Conservation (phyloP, 2,329 filamentous ascomycete genomes). For the Sporothrix phasma region DNA sequence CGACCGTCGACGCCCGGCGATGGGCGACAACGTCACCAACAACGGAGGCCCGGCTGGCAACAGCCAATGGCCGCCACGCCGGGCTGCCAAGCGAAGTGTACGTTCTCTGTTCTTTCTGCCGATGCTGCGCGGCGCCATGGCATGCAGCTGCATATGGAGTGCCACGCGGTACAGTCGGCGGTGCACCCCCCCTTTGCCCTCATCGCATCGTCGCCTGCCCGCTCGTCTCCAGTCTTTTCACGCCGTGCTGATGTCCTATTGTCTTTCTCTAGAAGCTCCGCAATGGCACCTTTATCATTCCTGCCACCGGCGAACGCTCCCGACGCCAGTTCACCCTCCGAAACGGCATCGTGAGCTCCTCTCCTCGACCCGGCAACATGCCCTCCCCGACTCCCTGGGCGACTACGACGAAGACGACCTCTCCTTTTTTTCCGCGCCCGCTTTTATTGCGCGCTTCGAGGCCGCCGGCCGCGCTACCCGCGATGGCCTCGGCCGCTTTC, state of each 20-base stretch:
- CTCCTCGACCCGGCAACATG: constrained; percentile 19
- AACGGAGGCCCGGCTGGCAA: constrained; percentile 12
- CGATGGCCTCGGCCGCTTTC: constrained; percentile 27
- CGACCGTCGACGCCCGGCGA: constrained; percentile 12
- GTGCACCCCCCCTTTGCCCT: background rate
- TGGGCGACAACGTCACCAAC: constrained; percentile 25
- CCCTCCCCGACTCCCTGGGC: background rate
- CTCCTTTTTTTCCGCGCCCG: constrained; percentile 28
- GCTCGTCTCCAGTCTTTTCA: background rate
- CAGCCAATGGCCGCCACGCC: constrained; percentile 33
- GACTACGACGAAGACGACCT: constrained; percentile 20
- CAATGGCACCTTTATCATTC: constrained; percentile 79
- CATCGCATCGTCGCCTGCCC: background rate
- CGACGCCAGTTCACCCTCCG: constrained; percentile 71
- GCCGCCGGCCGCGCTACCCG: background rate
- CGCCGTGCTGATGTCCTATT: background rate
- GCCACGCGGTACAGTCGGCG: background rate
- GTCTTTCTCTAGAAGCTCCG: constrained; percentile 51
- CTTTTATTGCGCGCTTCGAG: constrained; percentile 17
- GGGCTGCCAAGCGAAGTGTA: constrained; percentile 39
- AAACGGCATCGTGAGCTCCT: constrained; percentile 25
- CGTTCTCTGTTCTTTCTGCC: constrained; percentile 16
- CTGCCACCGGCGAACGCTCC: constrained; percentile 74
- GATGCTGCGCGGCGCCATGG: background rate
- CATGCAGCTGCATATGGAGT: background rate